Base-by-base conservation (phyloP, 139 green algal species). In the Chlorella vulgaris region DNA sequence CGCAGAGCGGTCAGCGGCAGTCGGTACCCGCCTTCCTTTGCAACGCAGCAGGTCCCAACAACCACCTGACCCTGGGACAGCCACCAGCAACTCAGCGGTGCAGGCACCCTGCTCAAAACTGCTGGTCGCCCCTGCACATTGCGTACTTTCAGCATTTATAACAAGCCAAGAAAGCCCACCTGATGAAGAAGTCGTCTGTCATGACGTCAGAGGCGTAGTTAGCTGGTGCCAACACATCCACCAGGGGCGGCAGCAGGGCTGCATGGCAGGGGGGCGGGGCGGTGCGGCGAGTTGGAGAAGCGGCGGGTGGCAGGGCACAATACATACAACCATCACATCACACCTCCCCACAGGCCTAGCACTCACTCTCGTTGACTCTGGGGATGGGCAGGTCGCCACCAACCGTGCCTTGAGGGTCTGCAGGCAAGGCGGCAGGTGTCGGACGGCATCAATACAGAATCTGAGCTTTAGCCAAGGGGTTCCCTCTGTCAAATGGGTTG, bases 301-400 rank as follows among this genome's bases (percentile, higher is more conserved):
- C 2, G 63, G 2, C 4, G 60, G 29, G 31, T 42, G 62, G 19
- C 28, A 5, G 63, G 63, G 35, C 4, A 43, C n/a, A n/a, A n/a
- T n/a, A n/a, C n/a, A n/a, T n/a, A n/a, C n/a, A n/a, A n/a, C n/a
- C n/a, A n/a, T n/a, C n/a, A n/a, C n/a, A n/a, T n/a, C n/a, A n/a
- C n/a, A n/a, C n/a, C n/a, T n/a, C n/a, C n/a, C n/a, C n/a, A n/a
- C n/a, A n/a, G n/a, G n/a, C n/a, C n/a, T 29, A 55, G 47, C 1
- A 4, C 73, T 50, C 53, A 79, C 73, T 39, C 38, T 50, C 35
- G 18, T 79, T 35, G 24, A 79, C 53, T 18, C 51, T 33, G 10
- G 73, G 73, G 33, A 65, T 51, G 24, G 73, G 73, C 73, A 79
- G 73, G 26, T 79, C 73, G 36, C 50, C 53, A 26, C 73, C 73